phyloP scores from a whole-genome alignment of 2,329 filamentous ascomycete genomes.

The Verticillium albo-atrum region DNA sequence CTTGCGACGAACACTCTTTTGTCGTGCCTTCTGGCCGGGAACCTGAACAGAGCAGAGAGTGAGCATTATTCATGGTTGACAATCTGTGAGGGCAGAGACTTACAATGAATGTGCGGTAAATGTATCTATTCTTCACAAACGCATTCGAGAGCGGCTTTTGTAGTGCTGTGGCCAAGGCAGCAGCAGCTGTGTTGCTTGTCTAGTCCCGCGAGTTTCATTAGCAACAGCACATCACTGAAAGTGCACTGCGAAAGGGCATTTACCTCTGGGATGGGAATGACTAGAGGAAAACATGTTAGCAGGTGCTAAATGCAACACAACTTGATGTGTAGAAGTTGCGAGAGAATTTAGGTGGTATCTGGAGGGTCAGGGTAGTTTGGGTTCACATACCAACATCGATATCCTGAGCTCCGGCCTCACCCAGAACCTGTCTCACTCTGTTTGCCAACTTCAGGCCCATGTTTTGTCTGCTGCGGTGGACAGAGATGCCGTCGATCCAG shows the following conservation, averaged over 20 bases:
- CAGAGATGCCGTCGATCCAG: conserved; percentile 81
- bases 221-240: too few species aligned
- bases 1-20: conserved; percentile 86
- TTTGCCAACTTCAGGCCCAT: conserved; percentile 82
- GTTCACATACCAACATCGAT: conserved; percentile 58
- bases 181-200: conserved; percentile 77
- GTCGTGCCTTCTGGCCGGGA: conserved; percentile 69
- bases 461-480: conserved; percentile 76
- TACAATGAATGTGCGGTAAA: conserved; percentile 79
- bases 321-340: too few species aligned
- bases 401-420: conserved; percentile 63
- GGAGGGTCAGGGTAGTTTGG: not conserved
- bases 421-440: conserved; percentile 63
- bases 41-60: conserved; percentile 28
- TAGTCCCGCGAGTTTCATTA: conserved; percentile 28
- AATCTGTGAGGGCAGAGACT: not conserved
- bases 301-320: not conserved
- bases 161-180: conserved; percentile 67
- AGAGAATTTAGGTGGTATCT: too few species aligned
- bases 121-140: conserved; percentile 74
- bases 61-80: not conserved
- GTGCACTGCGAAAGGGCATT: not conserved
- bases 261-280: conserved; percentile 66
- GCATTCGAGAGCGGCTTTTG: conserved; percentile 75
- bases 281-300: conserved; percentile 23